phyloP scores from a whole-genome alignment of 2,329 filamentous ascomycete species.

The Dothistroma septosporum region DNA sequence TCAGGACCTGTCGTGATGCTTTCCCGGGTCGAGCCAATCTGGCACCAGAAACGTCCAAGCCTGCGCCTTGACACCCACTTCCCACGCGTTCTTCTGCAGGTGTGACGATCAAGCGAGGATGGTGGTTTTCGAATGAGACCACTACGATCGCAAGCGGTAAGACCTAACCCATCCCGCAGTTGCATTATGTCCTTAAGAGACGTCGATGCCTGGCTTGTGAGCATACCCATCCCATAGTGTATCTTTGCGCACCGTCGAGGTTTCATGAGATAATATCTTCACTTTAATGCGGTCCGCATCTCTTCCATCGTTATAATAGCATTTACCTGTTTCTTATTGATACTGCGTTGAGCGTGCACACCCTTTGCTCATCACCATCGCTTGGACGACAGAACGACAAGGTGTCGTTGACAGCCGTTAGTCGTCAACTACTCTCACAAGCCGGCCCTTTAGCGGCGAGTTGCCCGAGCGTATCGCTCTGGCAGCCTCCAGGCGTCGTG shows the following conservation, averaged over 20 bases:
- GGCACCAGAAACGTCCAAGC: constrained; percentile 12
- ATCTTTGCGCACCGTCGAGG: constrained; percentile 11
- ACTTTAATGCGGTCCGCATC: constrained; percentile 18
- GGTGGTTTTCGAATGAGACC: constrained; percentile 21
- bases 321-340: constrained; percentile 14
- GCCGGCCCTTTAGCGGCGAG: constrained; percentile 43
- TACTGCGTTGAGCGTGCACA: constrained; percentile 12
- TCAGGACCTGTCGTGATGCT: constrained; percentile 16
- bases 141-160: constrained; percentile 11
- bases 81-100: constrained; percentile 13
- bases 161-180: constrained; percentile 10
- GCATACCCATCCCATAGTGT: constrained; percentile 3
- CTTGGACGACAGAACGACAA: constrained; percentile 12
- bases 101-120: constrained; percentile 27
- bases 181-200: constrained; percentile 15
- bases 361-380: constrained; percentile 15
- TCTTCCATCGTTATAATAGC: constrained; percentile 22
- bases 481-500: constrained; percentile 49
- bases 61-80: constrained; percentile 13
- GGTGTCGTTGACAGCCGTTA: constrained; percentile 22
- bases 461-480: constrained; percentile 49
- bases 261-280: constrained; percentile 21
- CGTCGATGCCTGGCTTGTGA: constrained; percentile 18
- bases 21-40: constrained; percentile 26
- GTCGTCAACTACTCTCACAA: constrained; percentile 34